Percentiles rank a stretch among this genome's conserved stretches.
Evolutionary conservation across 352 stramenopile genomes (phyloP).

Genomic region (Phytophthora fragariae): DNA sequence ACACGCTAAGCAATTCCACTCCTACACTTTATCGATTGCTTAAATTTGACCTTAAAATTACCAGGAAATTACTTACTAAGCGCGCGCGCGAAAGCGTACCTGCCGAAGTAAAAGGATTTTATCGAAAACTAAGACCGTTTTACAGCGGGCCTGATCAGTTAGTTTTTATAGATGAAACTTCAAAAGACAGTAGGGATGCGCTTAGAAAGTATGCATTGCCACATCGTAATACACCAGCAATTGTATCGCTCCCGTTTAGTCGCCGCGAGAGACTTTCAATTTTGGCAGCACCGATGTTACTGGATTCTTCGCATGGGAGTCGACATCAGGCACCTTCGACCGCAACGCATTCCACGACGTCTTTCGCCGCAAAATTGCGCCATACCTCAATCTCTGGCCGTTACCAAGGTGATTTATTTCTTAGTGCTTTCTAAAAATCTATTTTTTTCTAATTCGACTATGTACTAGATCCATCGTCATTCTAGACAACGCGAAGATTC

Average conservation of each 20-base stretch:
- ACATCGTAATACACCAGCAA: background rate
- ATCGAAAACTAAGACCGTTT: background rate
- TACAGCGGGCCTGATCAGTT: conserved; percentile 1
- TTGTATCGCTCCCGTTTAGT: background rate
- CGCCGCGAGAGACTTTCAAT: background rate
- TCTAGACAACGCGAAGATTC: background rate
- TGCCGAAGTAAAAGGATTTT: background rate
- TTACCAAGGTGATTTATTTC: background rate
- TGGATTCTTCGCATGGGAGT: background rate
- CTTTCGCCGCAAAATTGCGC: background rate
- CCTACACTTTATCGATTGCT: background rate
- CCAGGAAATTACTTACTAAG: conserved; percentile 1
- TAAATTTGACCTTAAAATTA: background rate
- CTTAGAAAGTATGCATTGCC: background rate
- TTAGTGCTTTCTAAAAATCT: background rate
- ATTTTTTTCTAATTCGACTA: too few relatives aligned
- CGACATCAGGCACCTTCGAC: background rate
- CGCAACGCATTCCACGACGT: background rate
- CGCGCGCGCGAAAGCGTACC: background rate
- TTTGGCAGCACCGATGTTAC: background rate
- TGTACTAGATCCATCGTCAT: background rate
- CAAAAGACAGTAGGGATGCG: background rate
- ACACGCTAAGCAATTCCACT: background rate
- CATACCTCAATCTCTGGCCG: background rate
- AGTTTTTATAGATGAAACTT: conserved; percentile 13